Base-by-base conservation (phyloP, 768 basidiomycete species). In the Lactarius hengduanensis region DNA sequence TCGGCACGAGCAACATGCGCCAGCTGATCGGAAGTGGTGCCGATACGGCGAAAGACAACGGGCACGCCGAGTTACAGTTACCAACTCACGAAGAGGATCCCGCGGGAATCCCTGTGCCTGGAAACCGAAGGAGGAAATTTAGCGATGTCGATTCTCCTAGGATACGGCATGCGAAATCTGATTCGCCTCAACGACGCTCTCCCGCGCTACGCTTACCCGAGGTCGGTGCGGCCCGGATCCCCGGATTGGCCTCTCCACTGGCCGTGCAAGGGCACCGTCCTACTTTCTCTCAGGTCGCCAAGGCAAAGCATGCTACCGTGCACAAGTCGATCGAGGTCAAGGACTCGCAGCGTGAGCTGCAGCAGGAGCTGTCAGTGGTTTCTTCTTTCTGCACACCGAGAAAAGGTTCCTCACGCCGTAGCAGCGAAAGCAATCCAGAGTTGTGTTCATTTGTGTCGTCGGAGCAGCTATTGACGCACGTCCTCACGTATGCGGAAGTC, bases 401-500 rank as follows among this genome's bases (percentile, higher is more conserved):
- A 18, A 26, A 26, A 30, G 16, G 20, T 41, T 30, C 7, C 22
- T 59, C 40, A 59, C 38, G 4, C 32, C 2, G 9, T 32, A n/a
- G 26, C 41, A 62, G 68, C 36, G 68, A 61, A 40, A 47, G 38
- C 22, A 54, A 59, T 32, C 10, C 47, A 20, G 57, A 40, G 22
- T 16, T 56, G 6, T 57, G n/a, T 59, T 58, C 64, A 2, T 41
- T 26, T 6, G 54, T 18, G 20, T 60, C 71, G 45, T 18, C 85
- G 26, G 75, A 78, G 26, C 83, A 81, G 63, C 68, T 82, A 41
- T 73, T 79, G 26, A 76, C 73, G 9, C 91, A 94, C 74, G 79
- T 94, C 26, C 76, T 86, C 53, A 80, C 81, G 1, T 95, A 94
- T 72, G 89, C 90, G 7, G 91, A 94, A 63, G 77, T 89, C 68